Percentiles rank a stretch among this genome's conserved stretches.
Conservation (phyloP, 148 eudicot genomes). For the Rhododendron williamsianum region DNA sequence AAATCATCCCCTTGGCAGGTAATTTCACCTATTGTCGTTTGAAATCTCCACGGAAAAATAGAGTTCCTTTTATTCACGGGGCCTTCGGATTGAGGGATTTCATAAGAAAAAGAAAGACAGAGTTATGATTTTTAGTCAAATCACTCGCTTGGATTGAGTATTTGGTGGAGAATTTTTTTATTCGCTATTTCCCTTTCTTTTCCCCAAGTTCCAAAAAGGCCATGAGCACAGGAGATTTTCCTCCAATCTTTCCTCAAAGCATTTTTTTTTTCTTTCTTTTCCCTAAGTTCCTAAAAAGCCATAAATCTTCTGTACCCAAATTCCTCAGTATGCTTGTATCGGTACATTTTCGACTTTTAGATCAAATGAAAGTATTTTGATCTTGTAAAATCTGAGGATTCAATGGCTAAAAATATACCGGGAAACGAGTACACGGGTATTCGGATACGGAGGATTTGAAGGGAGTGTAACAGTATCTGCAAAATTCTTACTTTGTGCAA, state of each 20-base stretch:
- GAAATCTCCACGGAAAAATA: background rate
- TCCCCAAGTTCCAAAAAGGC: no score
- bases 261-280: no score
- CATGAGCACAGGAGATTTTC: no score
- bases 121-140: background rate
- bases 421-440: background rate
- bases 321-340: background rate
- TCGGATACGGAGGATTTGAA: background rate
- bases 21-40: background rate
- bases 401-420: background rate
- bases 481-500: no score
- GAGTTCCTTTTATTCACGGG: background rate
- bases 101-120: no score
- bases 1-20: conserved; percentile 69
- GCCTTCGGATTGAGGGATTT: no score
- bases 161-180: no score
- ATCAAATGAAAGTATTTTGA: background rate
- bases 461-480: background rate
- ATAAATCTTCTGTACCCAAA: no score
- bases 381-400: background rate
- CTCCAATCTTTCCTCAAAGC: no score
- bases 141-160: background rate
- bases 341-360: background rate
- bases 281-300: no score
- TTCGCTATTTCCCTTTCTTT: no score